These are phyloP conservation scores for Erysimum cheiri DNA, from an alignment of 441 rosid genomes.

Conservation along the genomic window DNA sequence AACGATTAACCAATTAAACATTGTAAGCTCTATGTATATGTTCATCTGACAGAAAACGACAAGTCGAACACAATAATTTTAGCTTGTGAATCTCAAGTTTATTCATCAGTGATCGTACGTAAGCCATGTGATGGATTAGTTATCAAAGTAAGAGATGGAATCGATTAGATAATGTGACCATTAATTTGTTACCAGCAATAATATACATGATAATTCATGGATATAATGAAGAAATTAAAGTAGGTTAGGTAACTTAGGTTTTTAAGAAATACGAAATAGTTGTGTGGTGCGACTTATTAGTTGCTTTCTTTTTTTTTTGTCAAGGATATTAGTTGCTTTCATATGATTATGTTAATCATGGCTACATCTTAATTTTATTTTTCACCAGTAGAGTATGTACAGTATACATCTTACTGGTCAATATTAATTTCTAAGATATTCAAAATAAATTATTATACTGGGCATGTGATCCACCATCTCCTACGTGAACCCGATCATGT, in stretches of 20 bases:
- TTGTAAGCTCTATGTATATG: background rate
- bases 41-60: background rate
- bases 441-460: background rate
- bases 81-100: background rate
- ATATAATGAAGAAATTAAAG: background rate
- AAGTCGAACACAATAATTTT: background rate
- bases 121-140: conserved; percentile 17
- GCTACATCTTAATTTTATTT: too few relatives aligned
- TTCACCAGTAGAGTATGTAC: background rate
- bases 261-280: background rate
- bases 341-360: too few relatives aligned
- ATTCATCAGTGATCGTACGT: background rate
- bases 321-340: too few relatives aligned
- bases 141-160: background rate
- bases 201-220: conserved; percentile 4
- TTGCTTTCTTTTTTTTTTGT: too few relatives aligned
- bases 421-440: background rate
- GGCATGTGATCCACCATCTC: conserved; percentile 34
- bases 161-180: background rate
- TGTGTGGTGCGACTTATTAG: background rate
- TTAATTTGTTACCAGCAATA: conserved; percentile 2
- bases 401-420: background rate
- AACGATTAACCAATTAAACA: background rate
- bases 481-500: conserved; percentile 31
- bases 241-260: too few relatives aligned